A percentile compares a stretch with the other conserved stretches of the same genome.
Evolutionary conservation across 495 filamentous ascomycete species (phyloP).

Genomic region (Tirmania nivea): DNA sequence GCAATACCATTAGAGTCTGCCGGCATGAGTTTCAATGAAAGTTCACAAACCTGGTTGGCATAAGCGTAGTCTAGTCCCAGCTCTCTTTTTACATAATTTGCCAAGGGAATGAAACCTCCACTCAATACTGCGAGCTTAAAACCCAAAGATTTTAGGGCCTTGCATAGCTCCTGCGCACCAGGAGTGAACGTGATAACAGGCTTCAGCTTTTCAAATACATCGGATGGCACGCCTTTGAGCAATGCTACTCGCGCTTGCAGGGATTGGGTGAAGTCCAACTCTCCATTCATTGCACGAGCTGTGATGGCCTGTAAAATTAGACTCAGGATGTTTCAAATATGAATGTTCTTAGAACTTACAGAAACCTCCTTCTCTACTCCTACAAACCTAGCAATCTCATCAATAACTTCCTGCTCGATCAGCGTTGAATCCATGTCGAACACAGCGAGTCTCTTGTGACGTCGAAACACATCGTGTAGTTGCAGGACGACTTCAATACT

Average conservation of each 20-base stretch:
- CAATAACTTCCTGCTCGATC: conserved; percentile 90
- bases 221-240: conserved; percentile 53
- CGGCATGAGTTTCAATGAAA: neutral
- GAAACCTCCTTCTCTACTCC: conserved; percentile 34
- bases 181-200: conserved; percentile 54
- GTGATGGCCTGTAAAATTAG: conserved; percentile 37
- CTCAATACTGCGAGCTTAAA: conserved; percentile 74
- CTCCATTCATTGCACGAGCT: conserved; percentile 80
- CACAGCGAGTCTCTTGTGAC: conserved; percentile 59
- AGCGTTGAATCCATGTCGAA: conserved; percentile 98
- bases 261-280: conserved; percentile 74
- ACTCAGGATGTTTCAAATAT: conserved; percentile 11
- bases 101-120: conserved; percentile 77
- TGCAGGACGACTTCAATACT: conserved; percentile 65
- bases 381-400: conserved; percentile 49
- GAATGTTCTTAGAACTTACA: conserved; percentile 17
- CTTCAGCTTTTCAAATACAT: conserved; percentile 62
- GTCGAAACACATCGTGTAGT: conserved; percentile 44
- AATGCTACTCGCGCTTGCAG: conserved; percentile 58
- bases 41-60: conserved; percentile 47
- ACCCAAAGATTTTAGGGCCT: conserved; percentile 48
- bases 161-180: conserved; percentile 53
- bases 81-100: conserved; percentile 57
- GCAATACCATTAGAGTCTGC: neutral
- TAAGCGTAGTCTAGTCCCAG: conserved; percentile 68